Evolutionary conservation across 2,329 filamentous ascomycete genomes (phyloP).

Genomic region (Periconia digitata): DNA sequence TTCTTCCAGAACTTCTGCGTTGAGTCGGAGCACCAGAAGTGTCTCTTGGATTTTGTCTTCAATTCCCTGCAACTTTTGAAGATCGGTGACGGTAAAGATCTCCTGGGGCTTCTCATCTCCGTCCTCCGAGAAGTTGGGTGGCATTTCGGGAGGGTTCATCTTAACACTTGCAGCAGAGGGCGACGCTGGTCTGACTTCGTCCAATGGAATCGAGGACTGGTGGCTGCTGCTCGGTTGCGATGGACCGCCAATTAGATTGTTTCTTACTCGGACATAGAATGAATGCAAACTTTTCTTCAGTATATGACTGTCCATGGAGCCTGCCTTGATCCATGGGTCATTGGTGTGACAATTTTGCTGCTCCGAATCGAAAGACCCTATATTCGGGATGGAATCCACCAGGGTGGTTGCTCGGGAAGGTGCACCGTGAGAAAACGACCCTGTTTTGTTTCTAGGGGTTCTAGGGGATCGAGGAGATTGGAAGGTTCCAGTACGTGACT

Average conservation of each 20-base stretch:
- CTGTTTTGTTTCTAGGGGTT: not conserved
- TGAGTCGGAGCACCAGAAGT: conserved; percentile 32
- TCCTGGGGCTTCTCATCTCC: conserved; percentile 3
- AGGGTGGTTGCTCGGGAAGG: conserved; percentile 2
- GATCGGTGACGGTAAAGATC: conserved; percentile 30
- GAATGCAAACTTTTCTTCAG: not conserved
- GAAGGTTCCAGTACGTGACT: conserved; percentile 2
- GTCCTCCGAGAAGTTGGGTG: conserved; percentile 2
- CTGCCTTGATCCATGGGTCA: not conserved
- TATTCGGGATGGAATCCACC: not conserved
- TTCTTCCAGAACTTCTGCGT: conserved; percentile 33
- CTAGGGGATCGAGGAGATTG: not conserved
- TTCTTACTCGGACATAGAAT: not conserved
- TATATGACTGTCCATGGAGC: not conserved
- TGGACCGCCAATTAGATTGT: not conserved
- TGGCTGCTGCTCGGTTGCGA: not conserved
- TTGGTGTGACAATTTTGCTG: not conserved
- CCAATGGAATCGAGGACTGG: not conserved
- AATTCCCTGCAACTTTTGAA: conserved; percentile 38
- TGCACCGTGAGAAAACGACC: not conserved
- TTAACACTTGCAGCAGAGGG: not conserved
- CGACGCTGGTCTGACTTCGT: not conserved
- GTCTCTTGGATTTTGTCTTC: conserved; percentile 44
- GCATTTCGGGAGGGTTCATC: conserved; percentile 1
- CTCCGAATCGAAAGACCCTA: not conserved